Base-by-base conservation (phyloP, 352 stramenopile genomes). In the Plasmopara muralis region DNA sequence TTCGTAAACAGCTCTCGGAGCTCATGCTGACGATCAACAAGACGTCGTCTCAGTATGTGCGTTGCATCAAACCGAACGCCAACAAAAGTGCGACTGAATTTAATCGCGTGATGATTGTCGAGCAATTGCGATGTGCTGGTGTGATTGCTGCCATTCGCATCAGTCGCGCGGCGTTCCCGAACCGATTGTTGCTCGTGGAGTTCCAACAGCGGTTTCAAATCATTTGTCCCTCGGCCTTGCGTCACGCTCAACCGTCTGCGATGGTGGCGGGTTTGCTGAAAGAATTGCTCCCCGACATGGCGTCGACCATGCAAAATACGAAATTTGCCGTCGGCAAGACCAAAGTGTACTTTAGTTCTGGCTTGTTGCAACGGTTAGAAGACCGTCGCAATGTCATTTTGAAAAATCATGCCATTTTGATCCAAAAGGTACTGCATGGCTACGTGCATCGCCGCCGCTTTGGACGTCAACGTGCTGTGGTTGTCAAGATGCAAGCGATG, bases 11-110 rank as follows among this genome's bases (percentile, higher is more conserved):
- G 49, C 64, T 95, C 13, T 72, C 72, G 10, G 77, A 92, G 46
- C 68, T 96, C 31, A 92, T 93, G 74, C 66, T 84, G 52, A 95
- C 83, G 28, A 91, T 96, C 52, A 89, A 78, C 63, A 88, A 87
- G 68, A 95, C 84, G n/a, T 74, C 69, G 20, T 87, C 80, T 9
- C 77, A 89, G 62, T 96, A 95, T 53, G 83, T 96, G 33, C 85
- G 86, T 10, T 95, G 83, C 53, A 94, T 96, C 77, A 96, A 96
- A 63, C 86, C 95, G 9, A 96, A 96, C 54, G 75, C 76, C 15
- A 88, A 89, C 73, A 93, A 95, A 66, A 86, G 74, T 33, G 72
- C 81, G 5, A 54, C 64, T 12, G 74, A 89, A 60, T 94, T 93
- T 44, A 77, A 99, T 50, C 74, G 81, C 12, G 48, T 69, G 29